phyloP scores from a whole-genome alignment of 192 early-diverging fungal genomes.

The Phlyctochytrium bullatum region DNA sequence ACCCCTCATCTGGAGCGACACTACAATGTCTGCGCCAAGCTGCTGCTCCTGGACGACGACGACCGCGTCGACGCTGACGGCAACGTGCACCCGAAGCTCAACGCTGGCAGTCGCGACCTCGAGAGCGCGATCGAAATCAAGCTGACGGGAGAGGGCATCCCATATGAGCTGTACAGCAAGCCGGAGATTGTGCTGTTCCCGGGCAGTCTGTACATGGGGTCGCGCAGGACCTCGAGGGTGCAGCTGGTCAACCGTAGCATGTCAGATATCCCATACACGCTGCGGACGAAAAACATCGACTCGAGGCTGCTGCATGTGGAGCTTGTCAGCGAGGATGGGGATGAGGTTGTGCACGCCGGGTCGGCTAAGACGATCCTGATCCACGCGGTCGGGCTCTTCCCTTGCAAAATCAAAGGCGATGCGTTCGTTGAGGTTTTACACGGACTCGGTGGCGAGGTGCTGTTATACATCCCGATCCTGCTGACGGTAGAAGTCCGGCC shows the following conservation, averaged over 20 bases:
- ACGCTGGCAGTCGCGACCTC: neutral
- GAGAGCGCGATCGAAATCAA: constrained; percentile 32
- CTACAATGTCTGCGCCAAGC: constrained; percentile 38
- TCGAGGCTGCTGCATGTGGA: constrained; percentile 1
- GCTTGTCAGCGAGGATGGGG: neutral
- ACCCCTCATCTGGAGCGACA: constrained; percentile 20
- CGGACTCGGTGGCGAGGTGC: too few species aligned
- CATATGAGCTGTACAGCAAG: constrained; percentile 19
- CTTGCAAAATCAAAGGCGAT: constrained; percentile 30
- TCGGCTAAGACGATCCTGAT: constrained; percentile 7
- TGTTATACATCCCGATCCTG: too few species aligned
- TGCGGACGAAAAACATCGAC: constrained; percentile 29
- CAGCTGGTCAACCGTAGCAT: constrained; percentile 38
- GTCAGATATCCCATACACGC: constrained; percentile 34
- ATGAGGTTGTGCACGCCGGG: neutral
- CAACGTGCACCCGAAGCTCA: neutral
- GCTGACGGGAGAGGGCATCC: constrained; percentile 27
- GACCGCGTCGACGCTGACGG: constrained; percentile 6
- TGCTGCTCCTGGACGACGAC: constrained; percentile 31
- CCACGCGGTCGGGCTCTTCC: constrained; percentile 12
- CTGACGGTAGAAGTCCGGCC: constrained; percentile 25
- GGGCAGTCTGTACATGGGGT: constrained; percentile 20
- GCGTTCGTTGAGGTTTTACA: too few species aligned
- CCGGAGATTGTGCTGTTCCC: constrained; percentile 34
- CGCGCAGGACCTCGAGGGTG: constrained; percentile 11